Percentiles rank a stretch among this genome's conserved stretches.
Evolutionary conservation across 108 stramenopile species (phyloP).

Genomic region (Mediolabrus comicus): DNA sequence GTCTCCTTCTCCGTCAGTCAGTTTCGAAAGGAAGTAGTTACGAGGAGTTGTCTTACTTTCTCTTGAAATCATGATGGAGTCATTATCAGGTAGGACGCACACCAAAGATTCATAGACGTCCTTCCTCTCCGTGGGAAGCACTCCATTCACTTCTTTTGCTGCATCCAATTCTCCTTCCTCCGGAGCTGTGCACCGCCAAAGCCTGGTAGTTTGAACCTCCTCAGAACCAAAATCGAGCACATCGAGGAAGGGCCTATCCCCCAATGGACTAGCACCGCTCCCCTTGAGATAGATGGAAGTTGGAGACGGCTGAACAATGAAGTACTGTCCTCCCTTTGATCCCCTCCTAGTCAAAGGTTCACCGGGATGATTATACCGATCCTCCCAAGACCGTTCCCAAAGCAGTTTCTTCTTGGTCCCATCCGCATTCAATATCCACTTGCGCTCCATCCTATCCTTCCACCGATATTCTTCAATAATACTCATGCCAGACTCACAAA

Average conservation of each 20-base stretch:
- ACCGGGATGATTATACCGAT: conserved; percentile 38
- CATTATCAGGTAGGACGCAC: conserved; percentile 39
- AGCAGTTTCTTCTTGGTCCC: conserved; percentile 18
- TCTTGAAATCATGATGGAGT: conserved; percentile 46
- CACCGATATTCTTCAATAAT: conserved; percentile 33
- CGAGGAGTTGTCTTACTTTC: conserved; percentile 46
- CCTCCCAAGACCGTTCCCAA: conserved; percentile 41
- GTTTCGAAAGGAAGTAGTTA: conserved; percentile 35
- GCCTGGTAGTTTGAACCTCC: conserved; percentile 17
- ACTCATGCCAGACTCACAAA: conserved; percentile 14
- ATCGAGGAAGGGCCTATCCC: conserved; percentile 51
- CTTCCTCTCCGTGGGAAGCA: conserved; percentile 35
- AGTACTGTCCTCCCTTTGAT: conserved; percentile 13
- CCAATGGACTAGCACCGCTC: conserved; percentile 43
- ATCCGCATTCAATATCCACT: conserved; percentile 20
- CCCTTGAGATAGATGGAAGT: conserved; percentile 40
- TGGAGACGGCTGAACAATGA: conserved; percentile 33
- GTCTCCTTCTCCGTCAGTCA: conserved; percentile 7
- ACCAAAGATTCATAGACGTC: conserved; percentile 43
- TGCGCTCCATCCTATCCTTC: conserved; percentile 40
- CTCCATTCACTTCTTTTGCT: conserved; percentile 36
- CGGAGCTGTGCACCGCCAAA: conserved; percentile 46
- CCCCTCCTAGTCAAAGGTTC: conserved; percentile 30
- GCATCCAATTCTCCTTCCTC: conserved; percentile 46
- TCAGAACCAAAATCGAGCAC: conserved; percentile 30